Conservation (phyloP, 495 filamentous ascomycete genomes). For the Penicillium psychrofluorescens region DNA sequence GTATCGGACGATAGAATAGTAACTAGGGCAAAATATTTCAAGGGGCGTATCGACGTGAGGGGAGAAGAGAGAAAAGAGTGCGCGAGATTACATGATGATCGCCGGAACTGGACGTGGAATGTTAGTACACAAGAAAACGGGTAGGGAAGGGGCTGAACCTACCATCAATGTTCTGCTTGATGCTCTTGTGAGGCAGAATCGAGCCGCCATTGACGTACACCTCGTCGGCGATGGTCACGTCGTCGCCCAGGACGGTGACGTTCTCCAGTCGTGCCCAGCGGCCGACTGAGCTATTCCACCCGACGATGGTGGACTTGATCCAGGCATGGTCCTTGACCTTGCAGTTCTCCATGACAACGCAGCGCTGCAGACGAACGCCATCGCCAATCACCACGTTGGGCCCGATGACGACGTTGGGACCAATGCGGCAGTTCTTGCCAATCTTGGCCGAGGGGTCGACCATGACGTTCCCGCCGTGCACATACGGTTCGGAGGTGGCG, state of each 20-base stretch:
- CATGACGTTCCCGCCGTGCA: constrained; percentile 94
- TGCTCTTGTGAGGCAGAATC: constrained; percentile 95
- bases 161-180: constrained; percentile 97
- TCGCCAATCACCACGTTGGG: constrained; percentile 93
- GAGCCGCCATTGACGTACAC: constrained; percentile 98
- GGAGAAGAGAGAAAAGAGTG: constrained; percentile 1
- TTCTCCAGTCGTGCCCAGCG: constrained; percentile 97
- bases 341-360: constrained; percentile 78
- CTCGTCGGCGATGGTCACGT: constrained; percentile 98
- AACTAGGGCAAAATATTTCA: constrained; percentile 6
- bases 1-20: constrained; percentile 11
- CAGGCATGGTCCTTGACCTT: constrained; percentile 99
- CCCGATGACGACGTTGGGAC: constrained; percentile 95
- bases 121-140: constrained; percentile 4
- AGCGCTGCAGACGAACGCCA: constrained; percentile 89
- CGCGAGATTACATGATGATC: constrained; percentile 71
- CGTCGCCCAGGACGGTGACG: constrained; percentile 92
- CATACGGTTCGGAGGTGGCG: constrained; percentile 66
- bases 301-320: constrained; percentile 98
- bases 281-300: constrained; percentile 96
- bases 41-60: constrained; percentile 27
- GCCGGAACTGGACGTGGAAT: constrained; percentile 51
- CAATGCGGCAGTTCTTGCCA: constrained; percentile 97
- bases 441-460: constrained; percentile 94
- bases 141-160: constrained; percentile 17